Conservation (phyloP, 1,284 basidiomycete genomes). For the Moniliella sp. region DNA sequence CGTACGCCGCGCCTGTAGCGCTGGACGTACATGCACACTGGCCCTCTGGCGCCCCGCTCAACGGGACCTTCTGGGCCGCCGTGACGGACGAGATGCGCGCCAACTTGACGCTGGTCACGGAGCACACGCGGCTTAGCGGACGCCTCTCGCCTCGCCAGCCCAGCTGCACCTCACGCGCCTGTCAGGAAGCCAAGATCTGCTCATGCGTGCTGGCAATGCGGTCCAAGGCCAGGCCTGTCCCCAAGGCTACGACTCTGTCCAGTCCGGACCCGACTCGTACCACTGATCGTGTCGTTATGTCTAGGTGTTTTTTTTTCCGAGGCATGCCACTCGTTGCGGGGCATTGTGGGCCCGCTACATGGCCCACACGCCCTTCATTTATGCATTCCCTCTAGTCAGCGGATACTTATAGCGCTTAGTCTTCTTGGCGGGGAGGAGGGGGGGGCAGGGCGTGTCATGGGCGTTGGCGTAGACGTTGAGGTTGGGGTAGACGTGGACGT, state of each 20-base stretch:
- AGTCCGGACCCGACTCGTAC: no score
- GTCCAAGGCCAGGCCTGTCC: conserved; percentile 45
- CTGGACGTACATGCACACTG: conserved; percentile 35
- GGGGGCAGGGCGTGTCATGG: no score
- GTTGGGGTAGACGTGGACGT: no score
- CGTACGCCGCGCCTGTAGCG: conserved; percentile 2
- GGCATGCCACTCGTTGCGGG: no score
- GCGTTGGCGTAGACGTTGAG: no score
- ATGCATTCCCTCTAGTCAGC: no score
- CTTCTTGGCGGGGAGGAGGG: no score
- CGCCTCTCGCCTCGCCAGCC: conserved; percentile 43
- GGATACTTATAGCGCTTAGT: no score
- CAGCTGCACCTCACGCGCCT: conserved; percentile 43
- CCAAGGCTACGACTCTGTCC: conserved; percentile 48
- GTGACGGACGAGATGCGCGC: conserved; percentile 53
- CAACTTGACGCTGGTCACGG: conserved; percentile 44
- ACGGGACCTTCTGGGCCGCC: conserved; percentile 61
- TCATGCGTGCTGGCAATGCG: conserved; percentile 49
- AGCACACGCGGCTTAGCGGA: conserved; percentile 51
- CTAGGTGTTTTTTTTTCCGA: no score
- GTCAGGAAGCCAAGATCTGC: conserved; percentile 50
- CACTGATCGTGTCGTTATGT: no score
- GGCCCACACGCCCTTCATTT: no score
- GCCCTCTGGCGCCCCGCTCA: conserved; percentile 49
- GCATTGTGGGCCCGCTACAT: no score